Evolutionary conservation across 73 alveolate species (phyloP).

Genomic region (Stentor coeruleus): DNA sequence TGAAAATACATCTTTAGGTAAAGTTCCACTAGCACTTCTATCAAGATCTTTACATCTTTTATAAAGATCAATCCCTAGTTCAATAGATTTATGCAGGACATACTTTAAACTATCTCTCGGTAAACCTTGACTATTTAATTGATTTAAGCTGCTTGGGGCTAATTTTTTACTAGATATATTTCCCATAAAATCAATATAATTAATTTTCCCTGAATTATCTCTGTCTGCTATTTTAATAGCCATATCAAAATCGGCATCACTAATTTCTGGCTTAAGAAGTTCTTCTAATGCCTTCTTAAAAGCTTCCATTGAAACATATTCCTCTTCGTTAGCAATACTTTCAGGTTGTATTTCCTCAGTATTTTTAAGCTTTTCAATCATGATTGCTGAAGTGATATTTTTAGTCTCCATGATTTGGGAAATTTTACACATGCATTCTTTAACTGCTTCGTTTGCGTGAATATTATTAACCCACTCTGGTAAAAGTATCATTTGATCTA

Average conservation of each 20-base stretch:
- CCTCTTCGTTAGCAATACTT: too few relatives aligned
- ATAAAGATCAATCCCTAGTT: slow-evolving; percentile 39
- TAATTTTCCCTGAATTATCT: neutral
- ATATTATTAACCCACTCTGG: slow-evolving; percentile 15
- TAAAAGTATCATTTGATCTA: neutral
- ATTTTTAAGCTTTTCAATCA: neutral
- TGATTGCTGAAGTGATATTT: neutral
- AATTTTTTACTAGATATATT: neutral
- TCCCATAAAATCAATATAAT: neutral
- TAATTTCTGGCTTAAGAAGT: neutral
- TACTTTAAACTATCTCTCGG: slow-evolving; percentile 43
- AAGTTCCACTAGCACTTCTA: slow-evolving; percentile 27
- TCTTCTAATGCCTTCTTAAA: neutral
- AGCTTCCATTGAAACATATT: neutral
- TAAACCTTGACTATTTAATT: neutral
- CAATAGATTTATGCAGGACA: slow-evolving; percentile 37
- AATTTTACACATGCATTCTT: neutral
- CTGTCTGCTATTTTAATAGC: neutral
- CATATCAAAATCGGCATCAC: neutral
- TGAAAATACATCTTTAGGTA: slow-evolving; percentile 40
- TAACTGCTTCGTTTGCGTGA: neutral
- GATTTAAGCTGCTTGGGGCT: neutral
- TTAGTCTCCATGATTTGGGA: neutral
- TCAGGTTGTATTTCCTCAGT: neutral
- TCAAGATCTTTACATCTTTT: slow-evolving; percentile 33